phyloP scores from a whole-genome alignment of 257 asterid genomes.

The Avicennia marina region DNA sequence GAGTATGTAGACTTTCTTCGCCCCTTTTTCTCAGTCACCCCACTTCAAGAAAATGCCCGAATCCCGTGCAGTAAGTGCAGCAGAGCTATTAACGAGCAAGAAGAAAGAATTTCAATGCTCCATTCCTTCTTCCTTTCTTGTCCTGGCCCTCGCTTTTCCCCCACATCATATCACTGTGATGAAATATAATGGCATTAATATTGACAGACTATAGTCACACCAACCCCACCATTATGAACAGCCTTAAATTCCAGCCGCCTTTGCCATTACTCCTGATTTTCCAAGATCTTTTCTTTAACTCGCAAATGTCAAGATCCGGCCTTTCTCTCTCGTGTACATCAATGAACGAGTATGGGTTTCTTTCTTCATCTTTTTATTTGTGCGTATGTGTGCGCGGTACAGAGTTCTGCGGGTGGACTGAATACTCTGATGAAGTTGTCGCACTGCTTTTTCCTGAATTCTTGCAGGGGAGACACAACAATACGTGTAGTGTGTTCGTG shows the following conservation, averaged over 20 bases:
- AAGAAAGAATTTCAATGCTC: not conserved
- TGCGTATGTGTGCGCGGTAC: not conserved
- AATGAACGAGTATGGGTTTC: no score
- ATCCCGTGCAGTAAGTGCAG: conserved; percentile 31
- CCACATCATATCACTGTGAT: conserved; percentile 9
- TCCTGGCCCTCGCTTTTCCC: not conserved
- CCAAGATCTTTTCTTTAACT: conserved; percentile 32
- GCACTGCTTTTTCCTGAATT: conserved; percentile 37
- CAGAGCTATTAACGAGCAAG: conserved; percentile 8
- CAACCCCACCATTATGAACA: conserved; percentile 29
- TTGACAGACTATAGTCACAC: conserved; percentile 29
- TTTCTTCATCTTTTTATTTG: conserved; percentile 1
- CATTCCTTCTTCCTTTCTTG: not conserved
- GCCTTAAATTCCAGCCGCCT: conserved; percentile 68
- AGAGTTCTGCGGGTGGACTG: no score
- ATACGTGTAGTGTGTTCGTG: conserved; percentile 27
- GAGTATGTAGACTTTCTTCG: conserved; percentile 5
- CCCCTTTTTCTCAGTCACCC: conserved; percentile 7
- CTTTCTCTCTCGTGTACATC: conserved; percentile 3
- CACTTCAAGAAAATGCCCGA: conserved; percentile 29
- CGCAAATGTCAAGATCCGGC: conserved; percentile 48
- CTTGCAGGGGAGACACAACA: conserved; percentile 47
- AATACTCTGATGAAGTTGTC: conserved; percentile 54
- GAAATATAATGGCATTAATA: conserved; percentile 19
- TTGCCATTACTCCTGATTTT: conserved; percentile 50